Percentiles rank a stretch among this genome's conserved stretches.
Evolutionary conservation across 345 rosid genomes (phyloP).

Genomic region (Hypericum androsaemum): DNA sequence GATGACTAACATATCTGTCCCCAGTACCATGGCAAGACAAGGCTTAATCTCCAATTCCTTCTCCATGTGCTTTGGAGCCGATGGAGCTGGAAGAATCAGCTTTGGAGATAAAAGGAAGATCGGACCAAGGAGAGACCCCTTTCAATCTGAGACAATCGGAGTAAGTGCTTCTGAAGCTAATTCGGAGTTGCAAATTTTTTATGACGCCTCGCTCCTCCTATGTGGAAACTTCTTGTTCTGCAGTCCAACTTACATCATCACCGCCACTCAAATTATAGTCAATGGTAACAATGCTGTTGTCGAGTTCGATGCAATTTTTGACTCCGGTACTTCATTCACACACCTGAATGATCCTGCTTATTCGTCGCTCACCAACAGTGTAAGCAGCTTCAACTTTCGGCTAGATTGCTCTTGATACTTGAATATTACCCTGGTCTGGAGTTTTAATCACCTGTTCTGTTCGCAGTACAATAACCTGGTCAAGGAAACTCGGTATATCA

Average conservation of each 20-base stretch:
- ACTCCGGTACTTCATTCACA: constrained; percentile 91
- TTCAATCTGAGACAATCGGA: constrained; percentile 47
- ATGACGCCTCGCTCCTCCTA: no score
- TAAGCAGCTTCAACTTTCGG: constrained; percentile 26
- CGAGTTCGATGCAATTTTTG: constrained; percentile 68
- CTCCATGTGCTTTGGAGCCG: constrained; percentile 82
- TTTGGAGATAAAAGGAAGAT: constrained; percentile 87
- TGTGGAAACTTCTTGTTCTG: not conserved
- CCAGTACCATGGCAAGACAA: constrained; percentile 66
- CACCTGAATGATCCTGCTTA: constrained; percentile 74
- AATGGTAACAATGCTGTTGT: constrained; percentile 46
- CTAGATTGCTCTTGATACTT: no score
- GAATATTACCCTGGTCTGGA: no score
- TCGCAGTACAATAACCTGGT: constrained; percentile 61
- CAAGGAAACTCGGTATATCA: constrained; percentile 35
- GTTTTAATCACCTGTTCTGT: constrained; percentile 3
- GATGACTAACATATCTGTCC: constrained; percentile 65
- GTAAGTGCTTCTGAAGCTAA: constrained; percentile 36
- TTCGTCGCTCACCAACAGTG: constrained; percentile 46
- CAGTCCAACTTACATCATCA: constrained; percentile 87
- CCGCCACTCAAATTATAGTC: constrained; percentile 43
- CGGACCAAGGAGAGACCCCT: constrained; percentile 76
- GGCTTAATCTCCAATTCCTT: constrained; percentile 68
- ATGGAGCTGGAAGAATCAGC: constrained; percentile 73
- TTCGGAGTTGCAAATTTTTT: not conserved